Conservation (phyloP, 495 filamentous ascomycete genomes). For the Penicillium simplicissimum region DNA sequence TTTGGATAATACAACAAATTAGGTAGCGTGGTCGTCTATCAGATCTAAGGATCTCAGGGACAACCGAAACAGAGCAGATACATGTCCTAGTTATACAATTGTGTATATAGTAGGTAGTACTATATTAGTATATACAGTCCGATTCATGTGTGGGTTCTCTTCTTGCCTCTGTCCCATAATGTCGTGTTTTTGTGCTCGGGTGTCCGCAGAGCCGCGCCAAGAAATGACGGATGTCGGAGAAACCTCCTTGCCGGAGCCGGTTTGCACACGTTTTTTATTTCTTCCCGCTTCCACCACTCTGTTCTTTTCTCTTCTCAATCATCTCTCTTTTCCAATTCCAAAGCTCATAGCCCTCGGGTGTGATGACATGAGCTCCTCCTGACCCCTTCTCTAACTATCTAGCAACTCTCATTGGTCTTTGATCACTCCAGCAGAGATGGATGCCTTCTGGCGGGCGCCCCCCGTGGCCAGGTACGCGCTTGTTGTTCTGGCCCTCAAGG, state of each 20-base stretch:
- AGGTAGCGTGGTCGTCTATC: too few relatives aligned
- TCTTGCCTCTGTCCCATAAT: too few relatives aligned
- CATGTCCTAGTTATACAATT: too few relatives aligned
- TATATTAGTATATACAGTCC: too few relatives aligned
- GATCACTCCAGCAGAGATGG: slow-evolving; percentile 40
- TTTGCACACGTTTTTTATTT: slow-evolving; percentile 32
- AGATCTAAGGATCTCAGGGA: too few relatives aligned
- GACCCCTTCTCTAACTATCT: slow-evolving; percentile 14
- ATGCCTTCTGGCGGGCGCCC: slow-evolving; percentile 70
- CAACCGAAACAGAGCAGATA: too few relatives aligned
- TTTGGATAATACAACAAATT: too few relatives aligned
- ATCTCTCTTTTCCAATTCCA: slow-evolving; percentile 7
- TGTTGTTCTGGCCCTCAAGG: slow-evolving; percentile 4
- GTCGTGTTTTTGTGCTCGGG: background rate
- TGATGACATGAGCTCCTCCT: slow-evolving; percentile 15
- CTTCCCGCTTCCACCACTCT: slow-evolving; percentile 17
- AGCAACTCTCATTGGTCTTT: slow-evolving; percentile 8
- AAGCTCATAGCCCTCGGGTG: slow-evolving; percentile 10
- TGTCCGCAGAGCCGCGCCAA: slow-evolving; percentile 6
- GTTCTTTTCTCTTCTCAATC: slow-evolving; percentile 14
- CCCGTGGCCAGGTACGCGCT: slow-evolving; percentile 64
- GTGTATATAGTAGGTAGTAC: too few relatives aligned
- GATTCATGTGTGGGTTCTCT: too few relatives aligned
- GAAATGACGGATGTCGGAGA: slow-evolving; percentile 18
- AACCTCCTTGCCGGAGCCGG: slow-evolving; percentile 19